Percentiles rank a stretch among this genome's conserved stretches.
phyloP scores from a whole-genome alignment of 2,329 filamentous ascomycete species.

The Cadophora gregata region DNA sequence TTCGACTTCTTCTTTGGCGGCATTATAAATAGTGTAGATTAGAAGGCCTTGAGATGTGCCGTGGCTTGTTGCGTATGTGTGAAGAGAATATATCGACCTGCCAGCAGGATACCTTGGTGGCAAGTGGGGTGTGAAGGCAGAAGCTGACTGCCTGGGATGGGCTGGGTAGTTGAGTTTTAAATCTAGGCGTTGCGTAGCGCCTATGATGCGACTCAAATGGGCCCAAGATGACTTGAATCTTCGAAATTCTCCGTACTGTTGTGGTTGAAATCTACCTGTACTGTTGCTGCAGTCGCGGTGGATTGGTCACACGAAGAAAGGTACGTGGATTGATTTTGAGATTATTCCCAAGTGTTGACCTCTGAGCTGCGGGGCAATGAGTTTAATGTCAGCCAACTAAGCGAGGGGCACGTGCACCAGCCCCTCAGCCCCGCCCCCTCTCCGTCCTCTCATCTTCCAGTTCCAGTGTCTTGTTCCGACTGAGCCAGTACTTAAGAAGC shows the following conservation, averaged over 20 bases:
- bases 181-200: neutral
- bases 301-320: neutral
- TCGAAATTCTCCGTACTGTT: neutral
- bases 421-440: neutral
- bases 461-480: too few relatives aligned
- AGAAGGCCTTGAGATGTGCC: neutral
- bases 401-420: constrained; percentile 7
- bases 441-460: too few relatives aligned
- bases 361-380: neutral
- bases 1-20: constrained; percentile 94
- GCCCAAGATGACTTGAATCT: neutral
- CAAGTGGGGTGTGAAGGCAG: neutral
- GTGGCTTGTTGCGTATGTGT: neutral
- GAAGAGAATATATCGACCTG: neutral
- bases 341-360: constrained; percentile 16
- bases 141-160: neutral
- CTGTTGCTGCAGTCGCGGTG: neutral
- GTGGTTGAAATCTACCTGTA: neutral
- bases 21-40: constrained; percentile 58
- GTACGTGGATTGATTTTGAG: constrained; percentile 7
- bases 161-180: neutral
- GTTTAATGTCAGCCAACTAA: constrained; percentile 4
- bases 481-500: too few relatives aligned
- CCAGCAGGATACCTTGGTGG: constrained; percentile 10
- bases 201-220: neutral